Base-by-base conservation (phyloP, 805 yeast species). In the Kodamaea restingae region DNA sequence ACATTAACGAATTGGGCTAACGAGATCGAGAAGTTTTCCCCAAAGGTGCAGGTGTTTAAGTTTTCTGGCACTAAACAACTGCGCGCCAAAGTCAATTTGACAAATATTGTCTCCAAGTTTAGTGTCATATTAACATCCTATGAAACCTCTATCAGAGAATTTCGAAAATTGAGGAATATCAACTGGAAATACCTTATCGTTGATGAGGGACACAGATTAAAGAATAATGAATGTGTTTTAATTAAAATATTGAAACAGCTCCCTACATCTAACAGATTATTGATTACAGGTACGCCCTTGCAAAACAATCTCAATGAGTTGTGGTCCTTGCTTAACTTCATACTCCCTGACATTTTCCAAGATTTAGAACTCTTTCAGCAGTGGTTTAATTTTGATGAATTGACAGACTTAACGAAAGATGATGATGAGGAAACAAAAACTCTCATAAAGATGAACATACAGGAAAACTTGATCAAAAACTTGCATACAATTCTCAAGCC, bases 201-300 rank as follows among this genome's bases (percentile, higher is more conserved):
- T 14, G 98, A 91, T 60, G 98, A 91, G 61, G 98, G 98, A 5
- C 98, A 91, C 60, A 69, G 98, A 28, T 67, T 91, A 49, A 93
- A 91, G 54, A 91, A 91, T 56, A 73, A 81, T 46, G 79, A 90
- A 50, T 86, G 95, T 59, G 67, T 79, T 48, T 67, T 91, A 44
- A 81, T 91, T 37, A 73, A 73, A 39, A 80, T 80, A 44, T 70
- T 91, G 48, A 90, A 87, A 52, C 73, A 71, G 46, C 70, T 87
- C 27, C 66, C 74, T 11, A 80, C 84, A 1, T 69, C 78, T 1
- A 91, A 91, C 54, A 67, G 96, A 45, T 65, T 91, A 34, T 65
- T 91, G 18, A 64, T 91, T 10, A 91, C 98, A 0, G 98, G 98
- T n/a, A 91, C 98, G 0, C 98, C 98, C 0, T 67, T 91, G 38